Evolutionary conservation across 1,284 basidiomycete genomes (phyloP), one percentile per base, ranked within the genome.

Genomic region (Ustilago xerochloae): DNA sequence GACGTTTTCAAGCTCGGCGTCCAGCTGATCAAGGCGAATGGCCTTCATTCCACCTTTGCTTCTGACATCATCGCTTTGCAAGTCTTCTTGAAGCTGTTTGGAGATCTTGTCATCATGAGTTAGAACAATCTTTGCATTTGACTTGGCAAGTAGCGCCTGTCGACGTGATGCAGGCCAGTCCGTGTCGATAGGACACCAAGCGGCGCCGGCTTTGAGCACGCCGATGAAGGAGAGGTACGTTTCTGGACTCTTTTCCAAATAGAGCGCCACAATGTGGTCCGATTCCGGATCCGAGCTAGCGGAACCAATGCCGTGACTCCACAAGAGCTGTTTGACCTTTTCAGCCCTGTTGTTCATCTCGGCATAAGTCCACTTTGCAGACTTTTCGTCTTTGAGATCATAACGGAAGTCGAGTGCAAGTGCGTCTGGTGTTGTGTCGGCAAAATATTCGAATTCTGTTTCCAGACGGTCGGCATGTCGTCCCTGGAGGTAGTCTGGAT

Each of bases 171-270:
- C 65, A 3, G 85, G 85, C 78, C 82, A 83, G 38, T 78, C 78
- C 15, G 79, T 77, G 48, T 85, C 85, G 54, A 85, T 84, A 16
- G 85, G 85, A 52, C 85, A 85, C 83, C 84, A 85, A 0, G 85
- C 81, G 18, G 82, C 83, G 22, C 83, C 84, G 0, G 84, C 80
- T 56, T 84, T 79, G 67, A 80, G 68, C 8, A 79, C 74, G 36
- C 75, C 80, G 35, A 82, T 68, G 56, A 81, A 78, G 29, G 78
- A 63, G 18, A 81, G 67, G 41, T 80, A 83, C 22, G 80, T 81
- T 33, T 79, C 78, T 18, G 70, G 64, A 36, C 73, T 78, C 57
- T 83, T 83, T 50, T 75, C 68, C 47, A 83, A 57, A 56, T 76
- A 81, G 36, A 83, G 71, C 16, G 79, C 78, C 1, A 82, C 80